Evolutionary conservation across 164 flowering plant genomes (phyloP).

Genomic region (Nymphaea thermarum): DNA sequence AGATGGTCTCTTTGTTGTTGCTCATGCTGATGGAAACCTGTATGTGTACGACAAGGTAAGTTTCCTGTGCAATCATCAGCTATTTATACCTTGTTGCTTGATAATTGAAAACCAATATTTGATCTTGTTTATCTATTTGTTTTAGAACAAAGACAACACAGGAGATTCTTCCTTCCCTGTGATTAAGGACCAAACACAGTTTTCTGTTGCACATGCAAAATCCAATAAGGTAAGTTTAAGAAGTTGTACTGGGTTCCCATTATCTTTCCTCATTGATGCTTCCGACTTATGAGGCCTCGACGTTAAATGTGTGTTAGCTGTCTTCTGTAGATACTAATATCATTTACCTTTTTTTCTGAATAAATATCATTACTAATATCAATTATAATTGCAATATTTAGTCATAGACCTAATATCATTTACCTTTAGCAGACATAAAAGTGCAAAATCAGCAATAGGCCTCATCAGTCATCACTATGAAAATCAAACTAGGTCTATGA

Average conservation of each 20-base stretch:
- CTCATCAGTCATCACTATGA: no score
- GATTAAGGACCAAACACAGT: conserved; percentile 80
- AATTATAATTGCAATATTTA: no score
- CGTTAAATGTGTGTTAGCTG: no score
- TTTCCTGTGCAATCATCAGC: background rate
- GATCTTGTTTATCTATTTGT: conserved; percentile 6
- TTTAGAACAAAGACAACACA: conserved; percentile 80
- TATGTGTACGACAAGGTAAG: conserved; percentile 93
- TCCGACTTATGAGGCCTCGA: no score
- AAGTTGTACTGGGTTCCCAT: background rate
- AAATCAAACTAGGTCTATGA: no score
- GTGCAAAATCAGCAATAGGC: no score
- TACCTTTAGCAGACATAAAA: no score
- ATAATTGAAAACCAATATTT: conserved; percentile 1
- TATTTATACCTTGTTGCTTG: background rate
- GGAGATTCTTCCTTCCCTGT: conserved; percentile 87
- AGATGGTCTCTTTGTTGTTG: conserved; percentile 89
- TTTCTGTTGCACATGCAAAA: conserved; percentile 88
- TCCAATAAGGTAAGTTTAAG: conserved; percentile 59
- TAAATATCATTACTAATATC: no score
- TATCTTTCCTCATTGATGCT: background rate
- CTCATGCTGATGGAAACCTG: conserved; percentile 93
- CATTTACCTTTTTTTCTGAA: no score
- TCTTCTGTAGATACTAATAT: no score
- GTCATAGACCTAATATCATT: no score